Percentiles rank a stretch among this genome's conserved stretches.
These are phyloP conservation scores for Xylariales sp. DNA, from an alignment of 2,329 filamentous ascomycete genomes.

Conservation along the genomic window DNA sequence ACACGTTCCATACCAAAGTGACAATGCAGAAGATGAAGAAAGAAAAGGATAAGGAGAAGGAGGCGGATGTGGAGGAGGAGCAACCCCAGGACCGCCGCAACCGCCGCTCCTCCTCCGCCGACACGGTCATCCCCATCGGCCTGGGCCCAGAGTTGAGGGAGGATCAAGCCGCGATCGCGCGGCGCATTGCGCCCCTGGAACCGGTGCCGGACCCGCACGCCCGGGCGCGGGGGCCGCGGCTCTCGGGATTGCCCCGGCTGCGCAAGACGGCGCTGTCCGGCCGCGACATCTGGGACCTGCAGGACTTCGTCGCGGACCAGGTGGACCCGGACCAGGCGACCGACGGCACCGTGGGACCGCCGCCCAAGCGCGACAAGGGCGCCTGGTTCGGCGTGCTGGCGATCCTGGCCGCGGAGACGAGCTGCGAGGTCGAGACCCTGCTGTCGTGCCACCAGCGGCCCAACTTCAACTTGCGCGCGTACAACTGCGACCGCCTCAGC, in stretches of 20 bases:
- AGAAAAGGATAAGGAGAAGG: not conserved
- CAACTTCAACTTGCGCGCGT: constrained; percentile 1
- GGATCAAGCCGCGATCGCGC: not conserved
- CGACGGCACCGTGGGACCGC: no score
- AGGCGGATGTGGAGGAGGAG: not conserved
- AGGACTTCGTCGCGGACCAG: not conserved
- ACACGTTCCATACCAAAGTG: no score
- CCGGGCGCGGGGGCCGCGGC: not conserved
- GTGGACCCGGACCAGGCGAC: no score
- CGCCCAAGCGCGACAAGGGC: no score
- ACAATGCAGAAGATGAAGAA: no score
- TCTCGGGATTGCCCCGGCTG: not conserved
- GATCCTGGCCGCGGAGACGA: not conserved
- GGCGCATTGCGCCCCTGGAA: not conserved
- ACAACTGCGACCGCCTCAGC: not conserved
- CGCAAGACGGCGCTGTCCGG: not conserved
- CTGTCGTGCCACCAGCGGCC: not conserved
- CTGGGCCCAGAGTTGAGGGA: not conserved
- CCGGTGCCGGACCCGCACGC: not conserved
- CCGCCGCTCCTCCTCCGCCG: not conserved
- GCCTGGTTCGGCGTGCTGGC: not conserved
- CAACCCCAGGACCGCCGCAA: not conserved
- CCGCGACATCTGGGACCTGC: not conserved
- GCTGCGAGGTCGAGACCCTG: not conserved
- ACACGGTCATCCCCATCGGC: no score